phyloP scores from a whole-genome alignment of 331 rosid genomes.

The Phaseolus coccineus region DNA sequence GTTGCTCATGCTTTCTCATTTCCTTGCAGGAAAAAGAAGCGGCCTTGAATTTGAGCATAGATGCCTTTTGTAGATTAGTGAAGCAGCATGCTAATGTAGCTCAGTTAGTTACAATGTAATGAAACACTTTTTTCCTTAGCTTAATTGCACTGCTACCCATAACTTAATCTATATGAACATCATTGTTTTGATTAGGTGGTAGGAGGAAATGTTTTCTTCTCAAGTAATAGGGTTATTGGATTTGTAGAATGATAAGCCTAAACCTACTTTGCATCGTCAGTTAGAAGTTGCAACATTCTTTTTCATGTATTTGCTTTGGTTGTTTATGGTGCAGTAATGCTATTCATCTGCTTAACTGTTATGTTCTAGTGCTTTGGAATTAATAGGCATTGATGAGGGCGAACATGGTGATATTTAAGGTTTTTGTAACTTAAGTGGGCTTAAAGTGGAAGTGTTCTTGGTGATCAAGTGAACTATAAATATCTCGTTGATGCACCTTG shows the following conservation, averaged over 20 bases:
- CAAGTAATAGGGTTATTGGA: slow-evolving; percentile 23
- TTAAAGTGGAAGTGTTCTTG: slow-evolving; percentile 25
- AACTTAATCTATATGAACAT: slow-evolving; percentile 25
- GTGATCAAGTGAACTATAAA: slow-evolving; percentile 33
- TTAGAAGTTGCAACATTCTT: slow-evolving; percentile 36
- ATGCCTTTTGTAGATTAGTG: slow-evolving; percentile 98
- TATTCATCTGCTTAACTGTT: slow-evolving; percentile 32
- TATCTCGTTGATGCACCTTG: slow-evolving; percentile 18
- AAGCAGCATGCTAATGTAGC: slow-evolving; percentile 88
- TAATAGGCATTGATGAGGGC: slow-evolving; percentile 29
- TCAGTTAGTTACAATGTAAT: slow-evolving; percentile 94
- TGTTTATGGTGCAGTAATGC: slow-evolving; percentile 41
- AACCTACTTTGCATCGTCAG: slow-evolving; percentile 12
- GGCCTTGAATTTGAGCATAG: slow-evolving; percentile 92
- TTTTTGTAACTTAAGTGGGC: slow-evolving; percentile 26
- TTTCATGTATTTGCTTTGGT: slow-evolving; percentile 32
- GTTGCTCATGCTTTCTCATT: slow-evolving; percentile 38
- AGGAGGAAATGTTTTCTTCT: slow-evolving; percentile 30
- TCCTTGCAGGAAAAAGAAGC: slow-evolving; percentile 95
- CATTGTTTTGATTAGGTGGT: slow-evolving; percentile 31
- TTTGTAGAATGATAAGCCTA: slow-evolving; percentile 32
- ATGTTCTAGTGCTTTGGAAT: slow-evolving; percentile 34
- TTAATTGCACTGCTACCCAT: slow-evolving; percentile 38
- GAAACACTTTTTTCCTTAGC: slow-evolving; percentile 40
- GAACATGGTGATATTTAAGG: slow-evolving; percentile 9